Conservation (phyloP, 257 asterid genomes). For the Solanum dulcamara region DNA sequence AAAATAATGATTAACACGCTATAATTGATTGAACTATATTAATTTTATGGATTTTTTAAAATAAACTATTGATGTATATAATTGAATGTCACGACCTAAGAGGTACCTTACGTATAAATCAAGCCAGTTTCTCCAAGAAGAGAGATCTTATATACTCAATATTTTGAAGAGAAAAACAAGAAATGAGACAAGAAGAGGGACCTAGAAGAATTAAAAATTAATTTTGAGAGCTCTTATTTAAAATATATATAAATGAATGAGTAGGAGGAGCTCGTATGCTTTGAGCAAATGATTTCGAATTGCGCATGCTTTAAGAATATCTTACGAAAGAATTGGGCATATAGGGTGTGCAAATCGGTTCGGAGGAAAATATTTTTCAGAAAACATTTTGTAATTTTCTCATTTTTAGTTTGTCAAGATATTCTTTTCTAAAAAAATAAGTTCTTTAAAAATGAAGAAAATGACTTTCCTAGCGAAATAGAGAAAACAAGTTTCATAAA, state of each 20-base stretch:
- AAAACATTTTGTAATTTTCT: neutral
- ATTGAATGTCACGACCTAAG: neutral
- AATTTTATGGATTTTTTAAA: neutral
- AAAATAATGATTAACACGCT: too few relatives aligned
- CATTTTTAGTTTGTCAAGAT: neutral
- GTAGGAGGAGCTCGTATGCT: neutral
- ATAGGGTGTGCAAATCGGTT: neutral
- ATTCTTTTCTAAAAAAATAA: neutral
- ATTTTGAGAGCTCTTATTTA: neutral
- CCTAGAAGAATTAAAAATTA: neutral
- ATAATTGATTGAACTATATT: neutral
- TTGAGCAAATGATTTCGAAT: neutral
- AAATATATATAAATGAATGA: neutral
- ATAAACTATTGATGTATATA: neutral
- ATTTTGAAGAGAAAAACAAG: neutral
- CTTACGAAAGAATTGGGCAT: neutral
- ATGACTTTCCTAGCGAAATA: neutral
- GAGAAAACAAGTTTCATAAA: neutral
- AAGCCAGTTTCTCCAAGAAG: neutral
- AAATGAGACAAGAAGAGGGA: neutral
- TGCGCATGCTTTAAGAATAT: slow-evolving; percentile 1
- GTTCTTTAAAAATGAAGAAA: neutral
- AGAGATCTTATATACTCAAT: neutral
- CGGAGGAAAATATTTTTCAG: neutral
- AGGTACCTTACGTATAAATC: neutral